Conservation (phyloP, 192 early-diverging fungal genomes). For the Mortierella hygrophila region DNA sequence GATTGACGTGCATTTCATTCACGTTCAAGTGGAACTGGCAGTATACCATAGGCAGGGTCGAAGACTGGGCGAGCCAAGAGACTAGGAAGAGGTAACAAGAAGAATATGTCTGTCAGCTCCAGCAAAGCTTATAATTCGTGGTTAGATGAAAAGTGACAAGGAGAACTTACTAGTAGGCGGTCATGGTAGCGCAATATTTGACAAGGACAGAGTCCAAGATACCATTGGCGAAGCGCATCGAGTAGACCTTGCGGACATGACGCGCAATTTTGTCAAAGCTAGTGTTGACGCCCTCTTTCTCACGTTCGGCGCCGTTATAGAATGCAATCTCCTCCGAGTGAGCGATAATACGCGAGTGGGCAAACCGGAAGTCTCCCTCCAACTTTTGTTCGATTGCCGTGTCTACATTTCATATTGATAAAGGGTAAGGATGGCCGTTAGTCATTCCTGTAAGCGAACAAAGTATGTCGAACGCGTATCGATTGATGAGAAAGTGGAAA, state of each 20-base stretch:
- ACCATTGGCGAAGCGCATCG: constrained; percentile 71
- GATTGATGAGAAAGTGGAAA: neutral
- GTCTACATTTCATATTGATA: constrained; percentile 47
- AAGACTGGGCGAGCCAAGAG: constrained; percentile 73
- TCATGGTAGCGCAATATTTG: constrained; percentile 77
- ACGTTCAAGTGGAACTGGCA: neutral
- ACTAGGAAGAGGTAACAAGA: constrained; percentile 70
- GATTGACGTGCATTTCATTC: neutral
- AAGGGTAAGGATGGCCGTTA: neutral
- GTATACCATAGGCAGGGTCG: constrained; percentile 67
- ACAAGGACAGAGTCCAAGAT: constrained; percentile 75
- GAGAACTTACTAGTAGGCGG: constrained; percentile 70
- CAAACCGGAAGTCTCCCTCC: constrained; percentile 85
- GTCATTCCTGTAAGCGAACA: neutral
- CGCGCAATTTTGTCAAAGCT: constrained; percentile 70
- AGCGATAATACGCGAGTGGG: constrained; percentile 85
- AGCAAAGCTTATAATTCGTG: neutral
- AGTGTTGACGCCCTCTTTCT: constrained; percentile 75
- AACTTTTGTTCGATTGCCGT: constrained; percentile 84
- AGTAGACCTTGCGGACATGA: constrained; percentile 71
- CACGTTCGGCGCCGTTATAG: constrained; percentile 75
- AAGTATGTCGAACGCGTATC: neutral
- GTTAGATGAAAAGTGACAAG: neutral
- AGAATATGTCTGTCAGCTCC: constrained; percentile 27
- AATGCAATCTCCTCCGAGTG: constrained; percentile 90